phyloP scores from a whole-genome alignment of 2,329 filamentous ascomycete genomes.

The Drechslerella coelobrocha region DNA sequence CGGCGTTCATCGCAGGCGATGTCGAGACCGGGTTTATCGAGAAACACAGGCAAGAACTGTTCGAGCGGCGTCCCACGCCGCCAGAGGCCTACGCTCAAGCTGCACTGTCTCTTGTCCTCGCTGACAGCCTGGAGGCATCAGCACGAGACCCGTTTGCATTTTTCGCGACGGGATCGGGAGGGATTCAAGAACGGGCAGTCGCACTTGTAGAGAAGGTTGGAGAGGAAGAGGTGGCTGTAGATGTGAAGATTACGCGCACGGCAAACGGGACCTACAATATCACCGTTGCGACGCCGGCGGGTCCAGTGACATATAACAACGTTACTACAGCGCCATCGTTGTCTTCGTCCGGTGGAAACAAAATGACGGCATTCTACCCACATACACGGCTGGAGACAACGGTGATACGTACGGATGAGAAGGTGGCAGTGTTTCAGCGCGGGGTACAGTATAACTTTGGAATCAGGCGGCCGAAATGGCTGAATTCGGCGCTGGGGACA shows the following conservation, averaged over 20 bases:
- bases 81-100: conserved; percentile 85
- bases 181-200: conserved; percentile 53
- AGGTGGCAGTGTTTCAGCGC: conserved; percentile 78
- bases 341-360: conserved; percentile 58
- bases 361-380: conserved; percentile 78
- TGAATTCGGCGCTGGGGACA: conserved; percentile 79
- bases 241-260: conserved; percentile 54
- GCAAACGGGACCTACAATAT: conserved; percentile 58
- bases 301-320: conserved; percentile 61
- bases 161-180: conserved; percentile 54
- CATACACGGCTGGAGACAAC: conserved; percentile 80
- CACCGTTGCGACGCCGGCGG: conserved; percentile 62
- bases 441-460: conserved; percentile 67
- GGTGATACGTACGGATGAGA: conserved; percentile 69
- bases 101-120: conserved; percentile 70
- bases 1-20: conserved; percentile 81
- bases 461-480: conserved; percentile 73
- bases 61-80: conserved; percentile 67
- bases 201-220: conserved; percentile 50
- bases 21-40: conserved; percentile 97
- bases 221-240: conserved; percentile 25
- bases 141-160: conserved; percentile 57
- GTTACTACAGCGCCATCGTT: conserved; percentile 57
- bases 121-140: conserved; percentile 43
- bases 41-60: conserved; percentile 81